Conservation (phyloP, 192 early-diverging fungal genomes). For the Dimargaris cristalligena region DNA sequence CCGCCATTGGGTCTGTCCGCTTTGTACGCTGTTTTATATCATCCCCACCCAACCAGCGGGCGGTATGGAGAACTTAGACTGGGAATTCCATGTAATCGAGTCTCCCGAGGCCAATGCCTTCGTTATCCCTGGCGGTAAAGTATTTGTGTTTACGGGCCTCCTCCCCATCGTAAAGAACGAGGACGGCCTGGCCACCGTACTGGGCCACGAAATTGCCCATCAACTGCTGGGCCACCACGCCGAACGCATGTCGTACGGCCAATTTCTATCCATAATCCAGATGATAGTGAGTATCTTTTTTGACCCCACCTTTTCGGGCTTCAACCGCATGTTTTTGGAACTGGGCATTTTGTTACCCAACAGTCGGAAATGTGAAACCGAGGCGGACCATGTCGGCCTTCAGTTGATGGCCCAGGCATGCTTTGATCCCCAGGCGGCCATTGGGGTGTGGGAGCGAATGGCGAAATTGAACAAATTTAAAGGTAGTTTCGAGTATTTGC, state of each 20-base stretch:
- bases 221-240: constrained; percentile 79
- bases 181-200: constrained; percentile 78
- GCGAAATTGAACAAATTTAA: constrained; percentile 21
- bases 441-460: constrained; percentile 77
- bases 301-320: constrained; percentile 36
- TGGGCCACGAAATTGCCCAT: constrained; percentile 92
- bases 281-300: constrained; percentile 44
- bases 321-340: constrained; percentile 44
- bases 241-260: constrained; percentile 68
- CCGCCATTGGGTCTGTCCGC: too few species aligned
- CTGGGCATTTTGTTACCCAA: constrained; percentile 72
- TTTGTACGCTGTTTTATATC: too few species aligned
- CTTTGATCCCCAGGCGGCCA: constrained; percentile 68
- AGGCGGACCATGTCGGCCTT: constrained; percentile 86
- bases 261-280: constrained; percentile 39
- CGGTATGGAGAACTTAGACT: constrained; percentile 53
- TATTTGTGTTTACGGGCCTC: constrained; percentile 95
- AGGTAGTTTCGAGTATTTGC: constrained; percentile 44
- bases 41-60: too few species aligned
- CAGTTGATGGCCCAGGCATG: constrained; percentile 83
- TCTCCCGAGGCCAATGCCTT: constrained; percentile 78
- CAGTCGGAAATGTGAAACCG: constrained; percentile 72
- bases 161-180: constrained; percentile 62
- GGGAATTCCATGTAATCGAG: constrained; percentile 87
- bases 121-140: constrained; percentile 85